Evolutionary conservation across 2,329 filamentous ascomycete genomes (phyloP).

Genomic region (Aspergillus udagawae): DNA sequence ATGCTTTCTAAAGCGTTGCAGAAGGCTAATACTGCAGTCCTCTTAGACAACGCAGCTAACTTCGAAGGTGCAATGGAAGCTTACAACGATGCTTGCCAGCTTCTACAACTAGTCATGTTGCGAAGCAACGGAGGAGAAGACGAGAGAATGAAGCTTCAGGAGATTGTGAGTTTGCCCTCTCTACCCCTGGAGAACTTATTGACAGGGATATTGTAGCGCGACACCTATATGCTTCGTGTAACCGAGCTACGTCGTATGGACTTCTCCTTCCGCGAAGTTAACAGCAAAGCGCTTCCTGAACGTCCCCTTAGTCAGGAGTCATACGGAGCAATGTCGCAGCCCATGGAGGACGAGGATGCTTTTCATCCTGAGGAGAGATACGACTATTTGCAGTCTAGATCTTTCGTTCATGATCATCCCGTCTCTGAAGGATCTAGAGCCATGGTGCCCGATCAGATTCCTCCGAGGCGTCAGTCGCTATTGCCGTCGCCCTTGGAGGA

Average conservation of each 20-base stretch:
- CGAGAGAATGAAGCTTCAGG: conserved; percentile 74
- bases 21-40: conserved; percentile 92
- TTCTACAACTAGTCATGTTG: conserved; percentile 82
- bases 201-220: conserved; percentile 52
- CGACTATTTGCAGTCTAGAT: conserved; percentile 47
- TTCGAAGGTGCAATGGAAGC: conserved; percentile 86
- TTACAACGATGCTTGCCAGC: conserved; percentile 83
- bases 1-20: conserved; percentile 95
- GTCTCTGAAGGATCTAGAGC: conserved; percentile 22
- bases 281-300: conserved; percentile 73
- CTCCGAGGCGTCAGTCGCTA: conserved; percentile 37
- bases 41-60: conserved; percentile 94
- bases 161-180: conserved; percentile 65
- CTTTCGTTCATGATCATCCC: conserved; percentile 34
- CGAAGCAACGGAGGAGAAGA: conserved; percentile 83
- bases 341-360: conserved; percentile 35
- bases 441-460: conserved; percentile 27
- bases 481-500: conserved; percentile 33
- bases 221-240: conserved; percentile 87
- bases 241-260: conserved; percentile 74
- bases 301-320: conserved; percentile 60
- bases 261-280: conserved; percentile 45
- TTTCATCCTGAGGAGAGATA: conserved; percentile 50
- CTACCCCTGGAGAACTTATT: not conserved
- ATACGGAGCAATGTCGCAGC: conserved; percentile 40